Conservation (phyloP, 192 early-diverging fungal genomes). For the Umbelopsis ramanniana region DNA sequence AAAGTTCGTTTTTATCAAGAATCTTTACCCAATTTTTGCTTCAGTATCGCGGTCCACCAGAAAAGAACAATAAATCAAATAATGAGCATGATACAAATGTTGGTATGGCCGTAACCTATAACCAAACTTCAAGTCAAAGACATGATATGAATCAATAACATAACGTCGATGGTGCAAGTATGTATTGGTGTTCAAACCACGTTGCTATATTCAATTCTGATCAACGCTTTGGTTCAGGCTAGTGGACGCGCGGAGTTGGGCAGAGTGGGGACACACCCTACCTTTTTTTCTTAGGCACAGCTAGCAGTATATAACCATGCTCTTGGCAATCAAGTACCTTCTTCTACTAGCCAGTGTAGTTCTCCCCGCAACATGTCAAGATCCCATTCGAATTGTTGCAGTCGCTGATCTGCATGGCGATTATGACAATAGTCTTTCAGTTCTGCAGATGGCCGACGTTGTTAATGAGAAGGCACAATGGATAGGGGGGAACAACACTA, state of each 20-base stretch:
- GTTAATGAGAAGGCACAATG: conserved; percentile 63
- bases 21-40: too few relatives aligned
- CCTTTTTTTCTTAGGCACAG: too few relatives aligned
- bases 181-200: neutral
- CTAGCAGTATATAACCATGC: too few relatives aligned
- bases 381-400: conserved; percentile 56
- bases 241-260: neutral
- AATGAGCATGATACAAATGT: too few relatives aligned
- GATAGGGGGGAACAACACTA: conserved; percentile 54
- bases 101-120: too few relatives aligned
- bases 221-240: neutral
- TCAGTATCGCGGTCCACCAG: too few relatives aligned
- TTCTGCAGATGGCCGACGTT: conserved; percentile 63
- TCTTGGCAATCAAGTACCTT: neutral
- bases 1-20: too few relatives aligned
- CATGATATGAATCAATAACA: neutral
- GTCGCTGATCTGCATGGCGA: conserved; percentile 78
- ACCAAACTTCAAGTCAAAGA: neutral
- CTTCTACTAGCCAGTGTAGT: neutral
- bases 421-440: conserved; percentile 49
- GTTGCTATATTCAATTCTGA: neutral
- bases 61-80: too few relatives aligned
- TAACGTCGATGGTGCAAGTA: neutral
- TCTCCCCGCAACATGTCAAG: neutral
- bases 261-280: neutral